Base-by-base conservation (phyloP, 108 stramenopile genomes). In the Nitzschia palea region DNA sequence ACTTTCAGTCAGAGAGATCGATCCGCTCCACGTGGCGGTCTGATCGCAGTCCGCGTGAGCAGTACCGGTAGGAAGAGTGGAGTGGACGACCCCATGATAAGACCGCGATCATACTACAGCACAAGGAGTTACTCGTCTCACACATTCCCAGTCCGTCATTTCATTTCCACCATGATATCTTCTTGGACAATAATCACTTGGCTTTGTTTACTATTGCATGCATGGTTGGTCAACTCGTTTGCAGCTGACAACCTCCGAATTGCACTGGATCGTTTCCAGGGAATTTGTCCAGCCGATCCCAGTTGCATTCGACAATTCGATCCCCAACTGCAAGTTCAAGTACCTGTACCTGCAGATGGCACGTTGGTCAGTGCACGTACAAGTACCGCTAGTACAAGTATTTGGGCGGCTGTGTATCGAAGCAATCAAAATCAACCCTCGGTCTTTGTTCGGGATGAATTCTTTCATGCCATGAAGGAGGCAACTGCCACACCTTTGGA, bases 351-450 rank as follows among this genome's bases (percentile, higher is more conserved):
- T 27, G 50, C 30, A 50, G 22, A 1, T 36, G 40, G 27, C 6
- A 40, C 37, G 37, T 10, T 12, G 12, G 12, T 40, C 6, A 40
- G 37, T 6, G 12, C 12, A 40, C 37, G n/a, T 40, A 40, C 37
- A 10, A 40, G 10, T 40, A 40, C 47, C 22, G 8, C 31, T 3
- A 27, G 4, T 61, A 28, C 17, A 35, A 22, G 40, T 4, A 34
- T 70, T 30, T 93, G 88, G 88, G 89, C 78, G 15, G 92, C 92
- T 20, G 87, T 90, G 0, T 94, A 84, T 62, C 81, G 92, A 40
- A 86, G 86, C 12, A 78, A 62, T 32, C 85, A 90, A 71, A 90
- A 94, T 58, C 66, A 87, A 52, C 92, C 92, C 10, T 86, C 81
- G 42, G 88, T 90, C 0, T 78, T 89, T 56, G 74, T 89, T 9